These are phyloP conservation scores for Misopates orontium DNA, from an alignment of 257 asterid genomes.

Conservation along the genomic window DNA sequence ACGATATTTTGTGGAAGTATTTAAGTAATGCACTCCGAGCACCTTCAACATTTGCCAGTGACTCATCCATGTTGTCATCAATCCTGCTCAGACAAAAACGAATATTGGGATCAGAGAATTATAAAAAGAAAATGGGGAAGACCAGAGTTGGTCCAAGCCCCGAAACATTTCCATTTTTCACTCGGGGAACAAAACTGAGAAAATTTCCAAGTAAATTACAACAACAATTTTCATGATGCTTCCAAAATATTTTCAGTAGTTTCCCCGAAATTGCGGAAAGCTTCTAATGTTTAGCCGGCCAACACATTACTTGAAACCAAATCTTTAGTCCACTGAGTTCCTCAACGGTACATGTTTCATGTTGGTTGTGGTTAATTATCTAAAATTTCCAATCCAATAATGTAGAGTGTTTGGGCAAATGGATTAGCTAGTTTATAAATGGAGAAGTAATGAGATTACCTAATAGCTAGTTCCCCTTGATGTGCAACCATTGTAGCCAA, in stretches of 20 bases:
- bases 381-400: neutral
- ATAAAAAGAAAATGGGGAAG: neutral
- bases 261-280: too few species aligned
- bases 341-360: neutral
- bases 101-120: slow-evolving; percentile 7
- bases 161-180: too few species aligned
- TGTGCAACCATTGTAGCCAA: slow-evolving; percentile 90
- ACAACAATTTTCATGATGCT: too few species aligned
- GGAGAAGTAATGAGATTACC: slow-evolving; percentile 36
- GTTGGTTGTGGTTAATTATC: neutral
- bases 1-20: slow-evolving; percentile 64
- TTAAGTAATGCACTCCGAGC: slow-evolving; percentile 71
- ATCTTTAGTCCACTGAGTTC: too few species aligned
- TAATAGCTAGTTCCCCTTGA: slow-evolving; percentile 87
- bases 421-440: slow-evolving; percentile 4
- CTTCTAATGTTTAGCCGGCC: too few species aligned
- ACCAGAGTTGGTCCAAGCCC: neutral
- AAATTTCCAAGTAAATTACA: too few species aligned
- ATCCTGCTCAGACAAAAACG: slow-evolving; percentile 48
- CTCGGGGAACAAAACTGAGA: too few species aligned
- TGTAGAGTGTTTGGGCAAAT: neutral
- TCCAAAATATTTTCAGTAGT: too few species aligned
- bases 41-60: slow-evolving; percentile 76
- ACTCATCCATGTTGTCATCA: slow-evolving; percentile 84
- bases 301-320: too few species aligned